Evolutionary conservation across 1,284 basidiomycete species (phyloP).

Genomic region (Moniliella sp.): DNA sequence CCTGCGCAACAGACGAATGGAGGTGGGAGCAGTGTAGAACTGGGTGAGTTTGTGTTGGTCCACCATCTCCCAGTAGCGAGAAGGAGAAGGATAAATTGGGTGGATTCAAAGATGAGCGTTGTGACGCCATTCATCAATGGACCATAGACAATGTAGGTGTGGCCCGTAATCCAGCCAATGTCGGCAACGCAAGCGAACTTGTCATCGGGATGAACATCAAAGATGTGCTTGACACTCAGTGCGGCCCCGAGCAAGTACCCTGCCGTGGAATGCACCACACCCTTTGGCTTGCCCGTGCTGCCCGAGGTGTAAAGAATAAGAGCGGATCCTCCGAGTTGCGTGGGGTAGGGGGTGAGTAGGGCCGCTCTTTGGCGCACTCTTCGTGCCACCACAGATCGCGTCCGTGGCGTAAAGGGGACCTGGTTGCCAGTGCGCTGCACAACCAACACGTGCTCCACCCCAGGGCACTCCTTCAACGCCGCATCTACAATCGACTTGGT

Average conservation of each 20-base stretch:
- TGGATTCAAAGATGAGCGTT: constrained; percentile 85
- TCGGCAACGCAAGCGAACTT: constrained; percentile 92
- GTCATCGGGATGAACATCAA: constrained; percentile 63
- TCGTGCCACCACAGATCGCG: constrained; percentile 95
- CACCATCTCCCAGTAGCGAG: constrained; percentile 89
- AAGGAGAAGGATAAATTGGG: constrained; percentile 88
- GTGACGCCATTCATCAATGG: constrained; percentile 74
- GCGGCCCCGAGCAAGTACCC: constrained; percentile 76
- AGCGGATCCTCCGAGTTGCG: constrained; percentile 81
- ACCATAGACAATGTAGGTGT: constrained; percentile 92
- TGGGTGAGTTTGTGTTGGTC: constrained; percentile 70
- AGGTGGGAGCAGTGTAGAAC: constrained; percentile 34
- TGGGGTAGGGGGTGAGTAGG: constrained; percentile 66
- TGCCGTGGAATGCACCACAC: constrained; percentile 82
- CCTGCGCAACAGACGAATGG: constrained; percentile 66
- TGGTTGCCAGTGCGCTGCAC: constrained; percentile 63
- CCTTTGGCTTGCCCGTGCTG: constrained; percentile 88
- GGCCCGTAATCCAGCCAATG: constrained; percentile 95
- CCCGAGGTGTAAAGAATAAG: constrained; percentile 91
- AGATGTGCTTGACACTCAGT: constrained; percentile 82
- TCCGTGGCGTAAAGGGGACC: constrained; percentile 60
- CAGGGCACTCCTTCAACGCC: constrained; percentile 62
- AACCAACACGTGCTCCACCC: constrained; percentile 75
- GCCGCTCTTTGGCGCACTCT: constrained; percentile 58
- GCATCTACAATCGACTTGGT: constrained; percentile 84